Evolutionary conservation across 345 rosid species (phyloP), one percentile per base, ranked within the genome.

Genomic region (Syzygium grande): DNA sequence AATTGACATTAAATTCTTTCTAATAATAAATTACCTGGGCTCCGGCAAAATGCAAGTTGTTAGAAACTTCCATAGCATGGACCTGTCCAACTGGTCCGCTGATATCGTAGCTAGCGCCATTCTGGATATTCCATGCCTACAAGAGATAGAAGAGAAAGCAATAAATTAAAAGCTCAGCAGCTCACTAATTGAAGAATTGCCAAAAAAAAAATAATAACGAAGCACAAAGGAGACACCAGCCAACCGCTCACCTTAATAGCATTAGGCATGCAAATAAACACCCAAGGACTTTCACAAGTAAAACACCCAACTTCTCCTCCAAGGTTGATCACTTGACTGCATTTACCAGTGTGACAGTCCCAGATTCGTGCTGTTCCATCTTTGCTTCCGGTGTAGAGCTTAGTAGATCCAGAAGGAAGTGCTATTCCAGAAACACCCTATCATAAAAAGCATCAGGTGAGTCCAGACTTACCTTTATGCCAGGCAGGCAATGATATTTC

Each of bases 261-360:
- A 86, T 93, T 91, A 27, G 90, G 93, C 88, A 95, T 87, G 89
- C 96, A 96, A 49, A 92, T 85, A 85, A 95, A 94, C 19, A 94
- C 90, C 98, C 98, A 94, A 15, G 92, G 87, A n/a, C 95, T 96
- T 88, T 92, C 95, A 51, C 90, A 91, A 7, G 91, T 90, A 73
- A 94, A 85, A 73, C 90, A 93, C 16, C 95, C 94, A 87, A 93
- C 91, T 89, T 90, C 92, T 8, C 89, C 92, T 55, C 91, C 92
- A 85, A 94, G 88, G 86, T 92, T 90, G 56, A 88, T 86, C 34
- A 85, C 87, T 4, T 88, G 68, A 19, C 85, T 86, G 87, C 93
- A 90, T 58, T 88, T 91, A 87, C 97, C 97, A 89, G 91, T 88
- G 84, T 89, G 89, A 88, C 94, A 93, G 87, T 93, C 93, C 98